Evolutionary conservation across 164 flowering plant genomes (phyloP).

Genomic region (Houttuynia cordata): DNA sequence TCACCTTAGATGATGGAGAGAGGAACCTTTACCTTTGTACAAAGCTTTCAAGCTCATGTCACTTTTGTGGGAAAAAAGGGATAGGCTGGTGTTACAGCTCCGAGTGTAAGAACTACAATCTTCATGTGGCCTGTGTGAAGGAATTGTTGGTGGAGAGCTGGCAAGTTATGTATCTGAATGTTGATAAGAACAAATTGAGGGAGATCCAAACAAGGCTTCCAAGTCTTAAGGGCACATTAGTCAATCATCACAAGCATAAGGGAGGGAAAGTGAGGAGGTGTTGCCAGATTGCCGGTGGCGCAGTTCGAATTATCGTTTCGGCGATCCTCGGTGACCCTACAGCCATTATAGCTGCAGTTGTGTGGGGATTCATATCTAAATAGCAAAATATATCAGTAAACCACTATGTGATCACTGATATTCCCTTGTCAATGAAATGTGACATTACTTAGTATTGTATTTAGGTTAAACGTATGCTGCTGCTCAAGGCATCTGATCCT

Average conservation of each 20-base stretch:
- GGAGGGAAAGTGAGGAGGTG: slow-evolving; percentile 27
- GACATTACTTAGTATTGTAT: too few species aligned
- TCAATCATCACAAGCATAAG: slow-evolving; percentile 12
- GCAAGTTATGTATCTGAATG: slow-evolving; percentile 39
- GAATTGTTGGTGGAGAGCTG: slow-evolving; percentile 51
- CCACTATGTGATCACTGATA: too few species aligned
- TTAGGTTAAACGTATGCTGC: too few species aligned
- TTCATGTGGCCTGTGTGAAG: slow-evolving; percentile 56
- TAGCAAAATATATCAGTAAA: not conserved
- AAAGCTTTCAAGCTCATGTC: slow-evolving; percentile 34
- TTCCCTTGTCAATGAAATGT: too few species aligned
- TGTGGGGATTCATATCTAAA: slow-evolving; percentile 20
- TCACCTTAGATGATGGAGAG: slow-evolving; percentile 38
- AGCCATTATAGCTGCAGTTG: slow-evolving; percentile 23
- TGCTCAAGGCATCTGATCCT: too few species aligned
- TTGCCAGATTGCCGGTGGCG: slow-evolving; percentile 41
- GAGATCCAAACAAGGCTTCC: slow-evolving; percentile 40
- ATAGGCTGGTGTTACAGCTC: slow-evolving; percentile 48
- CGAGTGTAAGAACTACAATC: slow-evolving; percentile 33
- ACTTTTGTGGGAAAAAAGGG: slow-evolving; percentile 43
- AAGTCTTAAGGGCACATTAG: slow-evolving; percentile 21
- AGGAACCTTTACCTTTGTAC: slow-evolving; percentile 23
- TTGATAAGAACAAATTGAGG: slow-evolving; percentile 28
- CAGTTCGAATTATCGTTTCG: slow-evolving; percentile 27
- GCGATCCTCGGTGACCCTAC: slow-evolving; percentile 39